Conservation (phyloP, 2,329 filamentous ascomycete species). For the Coniochaeta sp. region DNA sequence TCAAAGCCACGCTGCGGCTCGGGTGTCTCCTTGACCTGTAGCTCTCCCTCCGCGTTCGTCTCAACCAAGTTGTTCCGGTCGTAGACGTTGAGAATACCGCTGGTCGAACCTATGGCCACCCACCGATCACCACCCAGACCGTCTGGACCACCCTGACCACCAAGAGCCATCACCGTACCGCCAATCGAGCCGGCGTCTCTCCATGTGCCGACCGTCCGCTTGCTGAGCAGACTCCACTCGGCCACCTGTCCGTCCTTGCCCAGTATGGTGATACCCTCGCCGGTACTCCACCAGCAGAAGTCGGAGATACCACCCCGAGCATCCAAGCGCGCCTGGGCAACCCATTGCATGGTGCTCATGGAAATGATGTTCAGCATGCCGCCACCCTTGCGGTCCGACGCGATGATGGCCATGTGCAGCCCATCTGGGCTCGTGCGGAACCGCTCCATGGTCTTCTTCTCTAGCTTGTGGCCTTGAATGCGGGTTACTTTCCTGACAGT, state of each 20-base stretch:
- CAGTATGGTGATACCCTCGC: conserved; percentile 72
- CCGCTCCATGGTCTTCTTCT: conserved; percentile 84
- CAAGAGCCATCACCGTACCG: conserved; percentile 74
- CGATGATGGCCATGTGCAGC: conserved; percentile 75
- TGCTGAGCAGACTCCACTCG: conserved; percentile 70
- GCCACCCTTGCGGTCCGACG: conserved; percentile 75
- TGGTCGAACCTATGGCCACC: conserved; percentile 80
- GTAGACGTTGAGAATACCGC: conserved; percentile 89
- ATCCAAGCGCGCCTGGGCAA: conserved; percentile 74
- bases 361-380: conserved; percentile 83
- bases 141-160: conserved; percentile 54
- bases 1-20: conserved; percentile 69
- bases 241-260: conserved; percentile 85
- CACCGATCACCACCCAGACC: conserved; percentile 74
- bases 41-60: conserved; percentile 19
- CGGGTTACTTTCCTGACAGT: conserved; percentile 74
- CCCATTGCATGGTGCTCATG: conserved; percentile 78
- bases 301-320: conserved; percentile 79
- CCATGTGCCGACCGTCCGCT: conserved; percentile 74
- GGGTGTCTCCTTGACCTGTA: conserved; percentile 58
- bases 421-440: conserved; percentile 87
- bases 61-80: conserved; percentile 63
- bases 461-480: conserved; percentile 66
- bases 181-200: conserved; percentile 83
- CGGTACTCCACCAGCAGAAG: conserved; percentile 87